phyloP scores from a whole-genome alignment of 2,329 filamentous ascomycete genomes.

The Verticillium albo-atrum region DNA sequence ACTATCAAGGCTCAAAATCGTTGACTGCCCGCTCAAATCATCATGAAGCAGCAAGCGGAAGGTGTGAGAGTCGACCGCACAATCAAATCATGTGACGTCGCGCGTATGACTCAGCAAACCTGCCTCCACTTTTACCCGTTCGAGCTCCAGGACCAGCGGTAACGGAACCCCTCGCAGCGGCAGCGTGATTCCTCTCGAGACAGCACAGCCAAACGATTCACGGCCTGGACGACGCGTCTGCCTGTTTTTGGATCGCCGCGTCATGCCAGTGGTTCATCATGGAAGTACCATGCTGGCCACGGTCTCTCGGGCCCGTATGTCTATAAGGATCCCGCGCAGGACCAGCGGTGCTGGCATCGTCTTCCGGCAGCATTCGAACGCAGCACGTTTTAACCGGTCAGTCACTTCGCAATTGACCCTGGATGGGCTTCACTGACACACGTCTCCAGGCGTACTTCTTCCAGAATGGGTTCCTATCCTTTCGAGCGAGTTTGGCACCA shows the following conservation, averaged over 20 bases:
- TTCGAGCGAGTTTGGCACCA: conserved; percentile 26
- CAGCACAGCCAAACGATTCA: background rate
- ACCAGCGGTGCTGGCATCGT: background rate
- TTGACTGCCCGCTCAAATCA: background rate
- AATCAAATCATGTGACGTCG: conserved; percentile 25
- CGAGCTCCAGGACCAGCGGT: background rate
- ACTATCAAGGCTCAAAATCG: background rate
- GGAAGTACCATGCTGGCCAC: conserved; percentile 24
- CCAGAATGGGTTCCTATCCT: conserved; percentile 20
- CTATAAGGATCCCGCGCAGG: background rate
- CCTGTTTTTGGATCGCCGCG: conserved; percentile 19
- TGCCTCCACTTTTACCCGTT: background rate
- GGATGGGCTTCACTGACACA: background rate
- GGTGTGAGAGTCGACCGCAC: background rate
- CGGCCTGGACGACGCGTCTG: conserved; percentile 20
- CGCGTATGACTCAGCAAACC: conserved; percentile 28
- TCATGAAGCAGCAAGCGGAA: background rate
- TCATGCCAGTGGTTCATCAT: conserved; percentile 27
- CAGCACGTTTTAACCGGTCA: background rate
- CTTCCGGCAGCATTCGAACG: background rate
- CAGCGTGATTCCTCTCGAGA: conserved; percentile 2
- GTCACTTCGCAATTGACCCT: background rate
- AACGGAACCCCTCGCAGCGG: conserved; percentile 7
- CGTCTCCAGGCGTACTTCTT: background rate
- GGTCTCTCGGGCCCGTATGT: conserved; percentile 18